phyloP scores from a whole-genome alignment of 257 asterid genomes.

The Osmanthus fragrans region DNA sequence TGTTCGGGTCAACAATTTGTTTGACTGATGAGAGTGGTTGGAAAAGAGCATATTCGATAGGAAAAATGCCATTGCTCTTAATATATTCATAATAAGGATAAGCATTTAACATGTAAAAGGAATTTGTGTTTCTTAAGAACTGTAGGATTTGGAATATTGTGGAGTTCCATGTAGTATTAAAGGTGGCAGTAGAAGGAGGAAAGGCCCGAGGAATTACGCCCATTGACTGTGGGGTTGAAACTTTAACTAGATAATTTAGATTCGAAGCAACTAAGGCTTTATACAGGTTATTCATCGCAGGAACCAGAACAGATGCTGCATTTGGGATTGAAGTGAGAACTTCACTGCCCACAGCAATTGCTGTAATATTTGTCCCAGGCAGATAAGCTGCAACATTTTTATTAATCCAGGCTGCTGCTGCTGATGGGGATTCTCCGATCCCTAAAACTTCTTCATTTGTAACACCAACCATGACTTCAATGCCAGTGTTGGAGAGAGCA shows the following conservation, averaged over 20 bases:
- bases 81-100: constrained; percentile 72
- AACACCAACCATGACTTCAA: constrained; percentile 77
- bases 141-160: constrained; percentile 67
- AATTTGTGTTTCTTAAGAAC: constrained; percentile 68
- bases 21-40: constrained; percentile 69
- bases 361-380: constrained; percentile 77
- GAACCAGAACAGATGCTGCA: constrained; percentile 62
- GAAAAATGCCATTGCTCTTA: constrained; percentile 67
- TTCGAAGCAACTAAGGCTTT: constrained; percentile 77
- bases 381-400: constrained; percentile 60
- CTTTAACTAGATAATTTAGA: constrained; percentile 57
- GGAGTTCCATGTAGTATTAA: constrained; percentile 59
- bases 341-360: constrained; percentile 83
- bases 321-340: constrained; percentile 69
- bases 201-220: constrained; percentile 61
- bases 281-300: constrained; percentile 74
- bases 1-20: constrained; percentile 85
- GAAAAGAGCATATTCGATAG: constrained; percentile 84
- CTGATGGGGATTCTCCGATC: constrained; percentile 68
- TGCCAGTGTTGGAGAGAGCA: constrained; percentile 75
- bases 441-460: constrained; percentile 77
- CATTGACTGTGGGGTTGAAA: constrained; percentile 82
- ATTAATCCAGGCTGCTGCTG: constrained; percentile 79
- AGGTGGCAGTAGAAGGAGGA: constrained; percentile 84
- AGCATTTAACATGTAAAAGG: constrained; percentile 80